phyloP scores from a whole-genome alignment of 2,329 filamentous ascomycete genomes.

The Hymenoscyphus salicellus region DNA sequence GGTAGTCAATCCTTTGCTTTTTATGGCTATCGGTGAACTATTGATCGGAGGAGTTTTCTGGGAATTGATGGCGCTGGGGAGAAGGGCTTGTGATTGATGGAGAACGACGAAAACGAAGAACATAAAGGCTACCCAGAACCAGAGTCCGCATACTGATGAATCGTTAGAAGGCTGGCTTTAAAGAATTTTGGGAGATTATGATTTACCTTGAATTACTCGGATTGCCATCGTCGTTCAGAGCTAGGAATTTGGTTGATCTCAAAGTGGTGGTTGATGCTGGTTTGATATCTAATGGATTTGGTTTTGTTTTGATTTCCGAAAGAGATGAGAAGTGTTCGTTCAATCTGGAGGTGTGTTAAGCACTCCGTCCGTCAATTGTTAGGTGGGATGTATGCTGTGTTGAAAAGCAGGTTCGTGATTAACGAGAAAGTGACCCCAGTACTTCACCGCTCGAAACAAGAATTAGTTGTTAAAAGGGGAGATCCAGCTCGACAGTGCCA shows the following conservation, averaged over 20 bases:
- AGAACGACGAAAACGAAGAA: slow-evolving; percentile 29
- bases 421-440: neutral
- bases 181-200: neutral
- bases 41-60: neutral
- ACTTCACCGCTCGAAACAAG: neutral
- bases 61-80: neutral
- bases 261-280: neutral
- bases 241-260: neutral
- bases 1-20: slow-evolving; percentile 17
- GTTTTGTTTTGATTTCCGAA: neutral
- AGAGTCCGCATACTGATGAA: slow-evolving; percentile 26
- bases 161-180: neutral
- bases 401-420: neutral
- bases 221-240: slow-evolving; percentile 18
- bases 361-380: neutral
- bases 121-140: slow-evolving; percentile 31
- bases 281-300: neutral
- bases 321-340: neutral
- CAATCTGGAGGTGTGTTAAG: neutral
- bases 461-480: neutral
- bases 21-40: slow-evolving; percentile 7
- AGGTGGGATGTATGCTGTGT: neutral
- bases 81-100: slow-evolving; percentile 18
- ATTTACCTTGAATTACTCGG: slow-evolving; percentile 27
- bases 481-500: neutral